Percentiles rank a stretch among this genome's conserved stretches.
Evolutionary conservation across 2,329 filamentous ascomycete species (phyloP).

Genomic region (Botryotinia calthae): DNA sequence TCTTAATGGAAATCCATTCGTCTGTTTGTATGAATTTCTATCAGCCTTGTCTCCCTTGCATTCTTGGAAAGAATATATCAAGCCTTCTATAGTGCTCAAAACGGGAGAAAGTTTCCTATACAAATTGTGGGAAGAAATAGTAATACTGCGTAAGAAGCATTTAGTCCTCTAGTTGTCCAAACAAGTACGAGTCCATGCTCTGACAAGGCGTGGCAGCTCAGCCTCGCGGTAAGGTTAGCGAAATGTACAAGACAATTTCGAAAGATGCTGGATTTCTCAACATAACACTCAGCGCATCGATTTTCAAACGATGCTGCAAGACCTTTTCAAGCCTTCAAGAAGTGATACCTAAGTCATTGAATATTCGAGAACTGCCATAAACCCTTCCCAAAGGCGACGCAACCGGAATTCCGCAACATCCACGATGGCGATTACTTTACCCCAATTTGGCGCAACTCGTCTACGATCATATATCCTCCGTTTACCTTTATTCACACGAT

Average conservation of each 20-base stretch:
- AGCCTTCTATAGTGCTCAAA: neutral
- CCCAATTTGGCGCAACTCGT: slow-evolving; percentile 66
- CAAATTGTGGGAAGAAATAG: neutral
- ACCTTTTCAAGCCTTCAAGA: neutral
- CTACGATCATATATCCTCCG: slow-evolving; percentile 79
- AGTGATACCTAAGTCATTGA: slow-evolving; percentile 5
- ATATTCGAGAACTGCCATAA: neutral
- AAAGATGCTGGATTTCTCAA: slow-evolving; percentile 1
- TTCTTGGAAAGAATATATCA: neutral
- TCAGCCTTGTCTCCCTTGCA: neutral
- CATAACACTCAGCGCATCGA: slow-evolving; percentile 10
- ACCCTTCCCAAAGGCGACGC: neutral
- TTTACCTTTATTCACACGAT: slow-evolving; percentile 83
- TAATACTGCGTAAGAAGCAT: neutral
- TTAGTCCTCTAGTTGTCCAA: neutral
- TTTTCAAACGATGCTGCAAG: slow-evolving; percentile 10
- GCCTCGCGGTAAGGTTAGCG: slow-evolving; percentile 8
- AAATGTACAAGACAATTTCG: slow-evolving; percentile 10
- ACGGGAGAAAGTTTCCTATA: no score
- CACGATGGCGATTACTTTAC: slow-evolving; percentile 25
- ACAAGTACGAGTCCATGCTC: neutral
- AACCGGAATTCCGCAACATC: slow-evolving; percentile 5
- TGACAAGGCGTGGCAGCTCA: neutral
- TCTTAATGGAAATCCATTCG: no score
- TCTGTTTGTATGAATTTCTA: neutral